Percentiles rank a stretch among this genome's conserved stretches.
Conservation (phyloP, 2,329 filamentous ascomycete genomes). For the Bipolaris victoriae region DNA sequence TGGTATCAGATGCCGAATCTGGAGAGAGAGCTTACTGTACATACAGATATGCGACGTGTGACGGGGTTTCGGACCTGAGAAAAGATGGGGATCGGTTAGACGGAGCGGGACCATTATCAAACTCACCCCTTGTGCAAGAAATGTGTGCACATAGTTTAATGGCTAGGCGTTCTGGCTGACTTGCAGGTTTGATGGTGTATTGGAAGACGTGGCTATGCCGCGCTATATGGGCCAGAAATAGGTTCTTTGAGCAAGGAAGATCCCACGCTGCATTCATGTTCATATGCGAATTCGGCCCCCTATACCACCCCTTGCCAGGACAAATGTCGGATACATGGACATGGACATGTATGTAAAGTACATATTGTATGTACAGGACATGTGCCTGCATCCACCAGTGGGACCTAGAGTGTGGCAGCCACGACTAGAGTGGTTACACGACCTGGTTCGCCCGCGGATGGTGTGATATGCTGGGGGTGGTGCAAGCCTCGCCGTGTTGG, state of each 20-base stretch:
- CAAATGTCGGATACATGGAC: too few relatives aligned
- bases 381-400: not conserved
- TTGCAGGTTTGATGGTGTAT: not conserved
- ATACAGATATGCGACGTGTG: too few relatives aligned
- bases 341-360: not conserved
- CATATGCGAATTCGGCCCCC: not conserved
- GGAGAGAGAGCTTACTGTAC: too few relatives aligned
- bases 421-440: not conserved
- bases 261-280: too few relatives aligned
- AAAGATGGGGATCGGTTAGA: too few relatives aligned
- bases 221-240: not conserved
- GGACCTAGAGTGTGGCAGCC: conserved; percentile 7
- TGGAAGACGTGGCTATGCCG: not conserved
- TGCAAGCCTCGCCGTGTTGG: not conserved
- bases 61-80: too few relatives aligned
- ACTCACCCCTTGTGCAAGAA: too few relatives aligned
- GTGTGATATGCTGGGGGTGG: conserved; percentile 1
- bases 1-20: too few relatives aligned
- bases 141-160: too few relatives aligned
- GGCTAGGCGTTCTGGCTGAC: not conserved
- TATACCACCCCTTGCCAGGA: not conserved
- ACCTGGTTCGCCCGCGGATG: conserved; percentile 8
- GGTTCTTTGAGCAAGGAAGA: not conserved
- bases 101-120: not conserved
- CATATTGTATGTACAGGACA: conserved; percentile 1